Conservation (phyloP, 1,284 basidiomycete species). For the Singerocomus inundabilis region DNA sequence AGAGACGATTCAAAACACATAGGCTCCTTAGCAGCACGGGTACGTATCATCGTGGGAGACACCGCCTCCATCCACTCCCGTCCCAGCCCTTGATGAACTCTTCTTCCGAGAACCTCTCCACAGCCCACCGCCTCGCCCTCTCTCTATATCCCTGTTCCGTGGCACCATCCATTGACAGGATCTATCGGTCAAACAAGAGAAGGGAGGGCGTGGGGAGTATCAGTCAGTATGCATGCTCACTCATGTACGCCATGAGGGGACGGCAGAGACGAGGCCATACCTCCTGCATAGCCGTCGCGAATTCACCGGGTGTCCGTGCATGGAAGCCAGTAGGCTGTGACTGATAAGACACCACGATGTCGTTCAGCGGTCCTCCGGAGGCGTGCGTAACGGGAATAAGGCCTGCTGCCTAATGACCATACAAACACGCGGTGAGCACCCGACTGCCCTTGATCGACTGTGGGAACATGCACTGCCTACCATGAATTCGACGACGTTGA, state of each 20-base stretch:
- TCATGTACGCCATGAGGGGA: slow-evolving; percentile 7
- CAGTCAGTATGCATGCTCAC: neutral
- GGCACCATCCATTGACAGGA: slow-evolving; percentile 52
- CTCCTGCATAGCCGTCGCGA: slow-evolving; percentile 67
- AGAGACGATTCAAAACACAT: too few relatives aligned
- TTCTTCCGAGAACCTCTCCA: slow-evolving; percentile 71
- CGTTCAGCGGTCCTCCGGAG: slow-evolving; percentile 88
- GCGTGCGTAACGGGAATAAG: slow-evolving; percentile 91
- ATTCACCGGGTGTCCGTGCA: slow-evolving; percentile 66
- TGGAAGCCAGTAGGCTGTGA: slow-evolving; percentile 68
- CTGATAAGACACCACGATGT: slow-evolving; percentile 84
- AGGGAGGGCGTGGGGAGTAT: slow-evolving; percentile 4
- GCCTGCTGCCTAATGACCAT: slow-evolving; percentile 74
- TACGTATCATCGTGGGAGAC: slow-evolving; percentile 10
- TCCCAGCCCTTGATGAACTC: slow-evolving; percentile 79
- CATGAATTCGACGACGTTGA: slow-evolving; percentile 98
- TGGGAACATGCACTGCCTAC: slow-evolving; percentile 42
- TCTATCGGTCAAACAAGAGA: slow-evolving; percentile 12
- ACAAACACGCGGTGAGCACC: slow-evolving; percentile 15
- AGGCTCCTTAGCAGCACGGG: too few relatives aligned
- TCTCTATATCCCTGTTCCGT: slow-evolving; percentile 63
- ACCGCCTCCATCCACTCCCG: slow-evolving; percentile 51
- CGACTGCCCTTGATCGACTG: neutral
- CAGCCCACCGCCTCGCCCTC: slow-evolving; percentile 69
- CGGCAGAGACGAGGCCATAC: slow-evolving; percentile 36